phyloP scores from a whole-genome alignment of 208 protist genomes.

The Leishmania aethiopica region DNA sequence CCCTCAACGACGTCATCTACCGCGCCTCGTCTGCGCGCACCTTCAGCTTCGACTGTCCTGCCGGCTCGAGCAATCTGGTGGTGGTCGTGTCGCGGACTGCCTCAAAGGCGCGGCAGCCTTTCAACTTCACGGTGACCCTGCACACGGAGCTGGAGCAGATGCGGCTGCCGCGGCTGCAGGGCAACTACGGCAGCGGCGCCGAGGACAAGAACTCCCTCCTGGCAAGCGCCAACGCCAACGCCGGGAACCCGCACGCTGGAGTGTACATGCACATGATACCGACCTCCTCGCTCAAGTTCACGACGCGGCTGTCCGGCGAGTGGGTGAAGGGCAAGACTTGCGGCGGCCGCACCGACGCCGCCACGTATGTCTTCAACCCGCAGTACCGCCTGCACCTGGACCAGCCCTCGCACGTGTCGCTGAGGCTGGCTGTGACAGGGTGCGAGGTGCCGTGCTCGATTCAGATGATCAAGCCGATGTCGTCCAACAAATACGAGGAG shows the following conservation, averaged over 20 bases:
- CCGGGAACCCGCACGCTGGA: slow-evolving; percentile 32
- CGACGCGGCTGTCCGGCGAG: slow-evolving; percentile 37
- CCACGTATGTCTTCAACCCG: slow-evolving; percentile 72
- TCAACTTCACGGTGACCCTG: slow-evolving; percentile 84
- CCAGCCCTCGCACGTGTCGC: slow-evolving; percentile 60
- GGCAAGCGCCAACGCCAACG: slow-evolving; percentile 30
- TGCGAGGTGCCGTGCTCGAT: slow-evolving; percentile 41
- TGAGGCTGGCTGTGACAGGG: slow-evolving; percentile 45
- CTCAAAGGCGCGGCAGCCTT: slow-evolving; percentile 44
- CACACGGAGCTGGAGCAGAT: slow-evolving; percentile 80
- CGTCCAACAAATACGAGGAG: slow-evolving; percentile 29
- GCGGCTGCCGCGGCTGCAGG: slow-evolving; percentile 31
- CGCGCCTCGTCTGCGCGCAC: slow-evolving; percentile 63
- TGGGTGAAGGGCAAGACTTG: slow-evolving; percentile 81
- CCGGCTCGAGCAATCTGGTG: slow-evolving; percentile 67
- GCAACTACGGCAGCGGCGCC: slow-evolving; percentile 13
- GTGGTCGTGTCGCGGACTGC: slow-evolving; percentile 61
- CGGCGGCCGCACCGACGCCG: slow-evolving; percentile 56
- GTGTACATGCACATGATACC: slow-evolving; percentile 88
- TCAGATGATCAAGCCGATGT: slow-evolving; percentile 41
- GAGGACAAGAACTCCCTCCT: slow-evolving; percentile 33
- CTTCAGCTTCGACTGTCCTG: slow-evolving; percentile 83
- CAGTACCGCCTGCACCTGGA: slow-evolving; percentile 73
- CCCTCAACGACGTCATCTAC: slow-evolving; percentile 68
- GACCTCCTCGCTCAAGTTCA: slow-evolving; percentile 46